Percentiles rank a stretch among this genome's conserved stretches.
phyloP scores from a whole-genome alignment of 768 basidiomycete species.

The Suillus occidentalis region DNA sequence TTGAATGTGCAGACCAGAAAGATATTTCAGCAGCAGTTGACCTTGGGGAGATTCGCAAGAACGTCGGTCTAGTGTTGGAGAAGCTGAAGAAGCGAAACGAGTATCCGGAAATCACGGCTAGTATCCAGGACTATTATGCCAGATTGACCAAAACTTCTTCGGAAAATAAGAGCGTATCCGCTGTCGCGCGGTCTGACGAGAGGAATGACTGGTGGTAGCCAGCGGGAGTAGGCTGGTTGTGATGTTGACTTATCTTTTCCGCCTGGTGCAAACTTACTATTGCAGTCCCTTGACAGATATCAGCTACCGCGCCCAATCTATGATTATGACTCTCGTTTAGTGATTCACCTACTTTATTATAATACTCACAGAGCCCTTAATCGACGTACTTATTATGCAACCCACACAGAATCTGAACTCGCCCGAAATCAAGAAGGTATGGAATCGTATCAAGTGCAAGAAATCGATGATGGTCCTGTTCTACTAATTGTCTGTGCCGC shows the following conservation, averaged over 20 bases:
- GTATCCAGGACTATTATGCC: not conserved
- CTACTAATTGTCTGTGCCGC: not conserved
- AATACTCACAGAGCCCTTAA: not conserved
- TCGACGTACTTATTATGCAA: not conserved
- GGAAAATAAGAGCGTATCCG: constrained; percentile 26
- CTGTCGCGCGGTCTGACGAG: constrained; percentile 21
- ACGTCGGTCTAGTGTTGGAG: not conserved
- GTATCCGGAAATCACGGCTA: not conserved
- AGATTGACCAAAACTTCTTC: not conserved
- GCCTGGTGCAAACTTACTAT: not conserved
- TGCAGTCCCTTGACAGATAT: not conserved
- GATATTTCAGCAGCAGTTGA: not conserved
- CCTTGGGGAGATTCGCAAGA: not conserved
- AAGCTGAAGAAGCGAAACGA: constrained; percentile 1
- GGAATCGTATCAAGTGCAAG: not conserved
- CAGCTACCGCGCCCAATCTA: not conserved
- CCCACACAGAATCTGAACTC: not conserved
- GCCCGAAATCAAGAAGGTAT: not conserved
- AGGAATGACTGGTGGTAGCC: constrained; percentile 17
- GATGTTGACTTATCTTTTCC: not conserved
- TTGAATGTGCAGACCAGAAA: not conserved
- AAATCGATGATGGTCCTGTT: not conserved
- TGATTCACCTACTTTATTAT: too few relatives aligned
- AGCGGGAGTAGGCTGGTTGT: not conserved
- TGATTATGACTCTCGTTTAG: not conserved